Percentiles rank a stretch among this genome's conserved stretches.
phyloP scores from a whole-genome alignment of 768 basidiomycete genomes.

The Russula sp. region DNA sequence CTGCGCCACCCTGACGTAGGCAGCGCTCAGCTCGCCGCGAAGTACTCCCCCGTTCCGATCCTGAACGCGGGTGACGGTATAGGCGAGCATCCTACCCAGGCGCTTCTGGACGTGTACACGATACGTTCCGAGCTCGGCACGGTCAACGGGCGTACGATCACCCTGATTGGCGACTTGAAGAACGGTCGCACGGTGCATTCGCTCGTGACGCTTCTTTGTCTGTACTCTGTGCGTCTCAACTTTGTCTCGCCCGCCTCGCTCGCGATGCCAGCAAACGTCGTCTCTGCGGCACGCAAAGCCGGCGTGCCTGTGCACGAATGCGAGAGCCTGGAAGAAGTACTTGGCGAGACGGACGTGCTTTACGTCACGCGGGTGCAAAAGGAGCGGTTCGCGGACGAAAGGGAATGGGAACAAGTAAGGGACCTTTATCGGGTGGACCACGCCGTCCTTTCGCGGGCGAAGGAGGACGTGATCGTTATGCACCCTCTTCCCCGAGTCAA shows the following conservation, averaged over 20 bases:
- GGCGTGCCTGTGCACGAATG: conserved; percentile 74
- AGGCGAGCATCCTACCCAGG: conserved; percentile 97
- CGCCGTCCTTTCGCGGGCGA: conserved; percentile 85
- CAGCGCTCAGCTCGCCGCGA: conserved; percentile 92
- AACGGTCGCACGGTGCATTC: conserved; percentile 98
- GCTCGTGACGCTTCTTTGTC: conserved; percentile 83
- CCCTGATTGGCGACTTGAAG: conserved; percentile 91
- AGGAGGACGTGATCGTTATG: conserved; percentile 98
- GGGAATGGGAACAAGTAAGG: conserved; percentile 87
- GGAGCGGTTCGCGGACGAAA: conserved; percentile 79
- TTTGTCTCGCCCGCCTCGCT: conserved; percentile 87
- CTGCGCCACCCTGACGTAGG: conserved; percentile 93
- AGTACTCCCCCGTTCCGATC: conserved; percentile 91
- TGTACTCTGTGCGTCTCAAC: conserved; percentile 92
- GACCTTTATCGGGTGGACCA: conserved; percentile 92
- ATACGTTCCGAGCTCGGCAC: conserved; percentile 98
- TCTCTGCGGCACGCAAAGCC: conserved; percentile 76
- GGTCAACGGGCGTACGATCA: conserved; percentile 92
- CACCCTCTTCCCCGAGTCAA: conserved; percentile 95
- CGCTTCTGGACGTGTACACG: conserved; percentile 83
- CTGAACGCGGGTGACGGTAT: conserved; percentile 96
- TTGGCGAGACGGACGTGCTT: conserved; percentile 89
- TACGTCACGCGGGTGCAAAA: conserved; percentile 96
- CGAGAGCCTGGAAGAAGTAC: conserved; percentile 86
- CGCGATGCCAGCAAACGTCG: conserved; percentile 83